A percentile compares a stretch with the other conserved stretches of the same genome.
Conservation (phyloP, 202 grass and related monocot species). For the Setaria italica region DNA sequence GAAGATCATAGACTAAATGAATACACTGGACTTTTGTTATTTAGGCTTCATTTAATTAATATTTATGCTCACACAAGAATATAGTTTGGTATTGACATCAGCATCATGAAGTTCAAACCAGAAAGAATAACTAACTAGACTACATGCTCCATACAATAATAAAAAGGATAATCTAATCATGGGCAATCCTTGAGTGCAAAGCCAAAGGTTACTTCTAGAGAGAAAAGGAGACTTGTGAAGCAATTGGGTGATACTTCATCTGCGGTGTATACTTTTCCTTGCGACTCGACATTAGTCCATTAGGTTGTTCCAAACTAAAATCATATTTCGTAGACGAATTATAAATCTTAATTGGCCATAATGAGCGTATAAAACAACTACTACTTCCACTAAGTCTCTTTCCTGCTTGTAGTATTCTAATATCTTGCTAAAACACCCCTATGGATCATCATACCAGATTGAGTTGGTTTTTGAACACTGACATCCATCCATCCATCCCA, state of each 20-base stretch:
- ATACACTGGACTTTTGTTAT: background rate
- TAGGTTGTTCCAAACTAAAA: conserved; percentile 24
- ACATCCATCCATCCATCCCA: conserved; percentile 25
- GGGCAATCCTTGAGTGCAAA: conserved; percentile 38
- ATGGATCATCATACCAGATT: background rate
- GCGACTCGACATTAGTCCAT: conserved; percentile 9
- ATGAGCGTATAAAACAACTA: background rate
- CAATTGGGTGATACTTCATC: conserved; percentile 38
- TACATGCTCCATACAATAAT: background rate
- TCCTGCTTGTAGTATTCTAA: background rate
- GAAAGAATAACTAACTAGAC: conserved; percentile 16
- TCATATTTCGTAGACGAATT: background rate
- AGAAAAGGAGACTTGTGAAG: conserved; percentile 30
- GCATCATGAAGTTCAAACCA: conserved; percentile 11
- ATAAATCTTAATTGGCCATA: background rate
- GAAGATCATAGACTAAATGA: background rate
- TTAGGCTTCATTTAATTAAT: too few species aligned
- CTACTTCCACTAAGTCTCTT: conserved; percentile 5
- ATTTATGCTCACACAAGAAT: background rate
- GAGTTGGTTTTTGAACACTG: background rate
- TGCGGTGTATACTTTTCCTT: conserved; percentile 22
- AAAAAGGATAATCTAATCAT: conserved; percentile 33
- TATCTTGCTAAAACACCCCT: background rate
- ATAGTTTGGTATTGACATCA: background rate
- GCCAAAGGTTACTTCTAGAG: conserved; percentile 37